These are phyloP conservation scores for Candida odintsovae DNA, from an alignment of 805 yeast species.

Conservation along the genomic window DNA sequence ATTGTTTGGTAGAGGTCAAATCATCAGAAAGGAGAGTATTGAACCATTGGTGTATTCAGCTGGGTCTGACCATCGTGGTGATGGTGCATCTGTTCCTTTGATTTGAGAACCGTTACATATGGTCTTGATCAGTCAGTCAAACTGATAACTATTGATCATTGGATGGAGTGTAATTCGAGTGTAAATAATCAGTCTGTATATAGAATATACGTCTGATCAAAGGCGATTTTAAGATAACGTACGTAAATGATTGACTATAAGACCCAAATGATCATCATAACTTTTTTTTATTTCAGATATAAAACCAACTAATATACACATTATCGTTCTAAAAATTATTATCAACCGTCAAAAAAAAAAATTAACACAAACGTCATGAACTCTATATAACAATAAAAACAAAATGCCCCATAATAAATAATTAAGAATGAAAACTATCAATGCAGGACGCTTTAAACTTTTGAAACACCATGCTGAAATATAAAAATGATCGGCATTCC, in stretches of 20 bases:
- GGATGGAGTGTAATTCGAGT: no score
- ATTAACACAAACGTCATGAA: background rate
- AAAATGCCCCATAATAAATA: conserved; percentile 17
- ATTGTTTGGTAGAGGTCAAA: conserved; percentile 66
- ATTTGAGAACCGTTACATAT: background rate
- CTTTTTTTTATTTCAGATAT: background rate
- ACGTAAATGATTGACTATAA: no score
- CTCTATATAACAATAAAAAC: conserved; percentile 12
- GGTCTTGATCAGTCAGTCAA: no score
- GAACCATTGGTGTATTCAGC: conserved; percentile 48
- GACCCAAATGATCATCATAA: background rate
- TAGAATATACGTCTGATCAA: background rate
- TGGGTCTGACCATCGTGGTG: conserved; percentile 82
- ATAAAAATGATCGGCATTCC: background rate
- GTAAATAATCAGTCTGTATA: no score
- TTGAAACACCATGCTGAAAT: background rate
- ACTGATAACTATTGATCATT: no score
- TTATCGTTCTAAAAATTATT: background rate
- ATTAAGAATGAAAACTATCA: conserved; percentile 10
- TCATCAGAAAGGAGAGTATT: conserved; percentile 44
- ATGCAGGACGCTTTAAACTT: background rate
- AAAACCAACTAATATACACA: background rate
- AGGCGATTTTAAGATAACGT: no score
- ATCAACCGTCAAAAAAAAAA: background rate
- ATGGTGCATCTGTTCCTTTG: conserved; percentile 57